A percentile compares a stretch with the other conserved stretches of the same genome.
These are phyloP conservation scores for Heterobasidion annosum DNA, from an alignment of 1,284 basidiomycete genomes.

Conservation along the genomic window DNA sequence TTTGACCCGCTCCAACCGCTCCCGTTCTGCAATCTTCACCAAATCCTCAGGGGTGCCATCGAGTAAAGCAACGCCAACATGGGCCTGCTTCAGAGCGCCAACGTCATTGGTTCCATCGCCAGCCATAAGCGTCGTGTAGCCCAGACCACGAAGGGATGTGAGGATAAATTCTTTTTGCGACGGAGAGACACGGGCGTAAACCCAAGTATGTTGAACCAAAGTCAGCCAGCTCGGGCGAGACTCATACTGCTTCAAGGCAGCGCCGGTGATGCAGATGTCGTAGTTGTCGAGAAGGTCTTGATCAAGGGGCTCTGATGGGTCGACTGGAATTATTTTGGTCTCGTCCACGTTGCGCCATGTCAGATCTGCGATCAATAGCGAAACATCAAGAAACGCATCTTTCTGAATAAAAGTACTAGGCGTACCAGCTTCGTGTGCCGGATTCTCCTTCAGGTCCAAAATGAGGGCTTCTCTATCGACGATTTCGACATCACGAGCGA, in stretches of 20 bases:
- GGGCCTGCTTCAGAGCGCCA: constrained; percentile 92
- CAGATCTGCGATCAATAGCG: constrained; percentile 42
- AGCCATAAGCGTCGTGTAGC: constrained; percentile 91
- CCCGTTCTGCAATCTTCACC: constrained; percentile 88
- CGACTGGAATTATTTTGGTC: constrained; percentile 74
- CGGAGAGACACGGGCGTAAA: constrained; percentile 95
- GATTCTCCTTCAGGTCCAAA: constrained; percentile 80
- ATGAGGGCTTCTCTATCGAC: constrained; percentile 90
- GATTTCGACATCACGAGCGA: constrained; percentile 91
- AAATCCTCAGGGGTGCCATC: constrained; percentile 89
- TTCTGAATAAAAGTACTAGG: constrained; percentile 1
- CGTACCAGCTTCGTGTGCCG: constrained; percentile 58
- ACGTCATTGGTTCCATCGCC: constrained; percentile 98
- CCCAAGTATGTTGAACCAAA: constrained; percentile 90
- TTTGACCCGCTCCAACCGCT: constrained; percentile 82
- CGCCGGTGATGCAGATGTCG: constrained; percentile 92
- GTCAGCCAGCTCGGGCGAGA: constrained; percentile 55
- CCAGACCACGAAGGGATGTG: constrained; percentile 78
- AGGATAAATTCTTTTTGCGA: constrained; percentile 91
- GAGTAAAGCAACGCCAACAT: constrained; percentile 88
- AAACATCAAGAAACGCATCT: not conserved
- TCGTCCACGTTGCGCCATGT: constrained; percentile 93
- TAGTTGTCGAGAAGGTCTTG: constrained; percentile 70
- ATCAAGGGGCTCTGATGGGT: constrained; percentile 74
- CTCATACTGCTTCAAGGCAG: constrained; percentile 82